Evolutionary conservation across 192 early-diverging fungal species (phyloP), one percentile per base, ranked within the genome.

Genomic region (Podila epicladia): DNA sequence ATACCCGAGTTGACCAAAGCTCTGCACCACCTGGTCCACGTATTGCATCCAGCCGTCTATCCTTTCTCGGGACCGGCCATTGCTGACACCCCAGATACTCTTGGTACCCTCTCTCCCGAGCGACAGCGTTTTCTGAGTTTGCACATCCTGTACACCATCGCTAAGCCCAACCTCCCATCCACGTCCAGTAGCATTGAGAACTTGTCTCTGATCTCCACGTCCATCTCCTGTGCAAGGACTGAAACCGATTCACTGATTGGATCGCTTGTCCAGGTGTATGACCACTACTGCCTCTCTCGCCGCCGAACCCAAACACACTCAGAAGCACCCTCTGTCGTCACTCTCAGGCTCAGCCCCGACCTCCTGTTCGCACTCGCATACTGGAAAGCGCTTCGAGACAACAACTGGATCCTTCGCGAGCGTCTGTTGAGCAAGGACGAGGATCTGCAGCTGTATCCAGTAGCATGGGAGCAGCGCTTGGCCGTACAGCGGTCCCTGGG

Each of bases 1-100:
- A 73, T 69, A 65, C 77, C 77, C 26, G 77, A 80, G 71, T 31
- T 80, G 61, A 80, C 77, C 17, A 80, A 80, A 29, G 71, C 71
- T 13, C 60, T 80, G 4, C 53, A 73, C 24, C 55, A 73, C 19
- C 71, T 80, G 7, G 70, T 79, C 4, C 75, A 79, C 31, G 65
- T 72, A 12, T 29, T 79, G 1, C 70, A 79, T 5, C 75, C 75
- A n/a, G 37, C 7, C 4, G 58, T 51, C n/a, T 68, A 79, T 33
- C 58, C n/a, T 5, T 55, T n/a, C 24, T 55, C 24, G 51, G 17
- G 24, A 15, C 31, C 28, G 7, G 59, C 58, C 9, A 20, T 13
- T 32, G 24, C 13, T 6, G 32, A 53, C 9, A 8, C 49, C 3
- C 4, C 60, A 22, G 19, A 37, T 45, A 17, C 38, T 1, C n/a